Evolutionary conservation across 1,284 basidiomycete species (phyloP).

Genomic region (Naganishia cerealis): DNA sequence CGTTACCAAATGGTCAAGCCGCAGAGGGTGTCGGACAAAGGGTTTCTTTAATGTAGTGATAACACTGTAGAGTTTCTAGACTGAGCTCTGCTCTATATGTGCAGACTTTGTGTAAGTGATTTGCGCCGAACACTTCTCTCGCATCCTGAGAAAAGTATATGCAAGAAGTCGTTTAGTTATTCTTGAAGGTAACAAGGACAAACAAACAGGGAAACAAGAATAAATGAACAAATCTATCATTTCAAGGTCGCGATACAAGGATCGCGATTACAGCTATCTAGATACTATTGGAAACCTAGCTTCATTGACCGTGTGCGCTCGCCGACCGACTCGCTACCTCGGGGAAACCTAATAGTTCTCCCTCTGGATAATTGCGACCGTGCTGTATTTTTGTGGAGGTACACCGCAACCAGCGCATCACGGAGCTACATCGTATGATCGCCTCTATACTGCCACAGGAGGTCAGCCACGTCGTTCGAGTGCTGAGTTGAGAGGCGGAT

Average conservation of each 20-base stretch:
- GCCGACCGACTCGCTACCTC: neutral
- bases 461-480: neutral
- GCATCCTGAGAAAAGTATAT: no score
- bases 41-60: slow-evolving; percentile 44
- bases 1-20: slow-evolving; percentile 46
- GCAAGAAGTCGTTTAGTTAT: no score
- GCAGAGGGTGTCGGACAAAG: slow-evolving; percentile 48
- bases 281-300: slow-evolving; percentile 1
- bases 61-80: neutral
- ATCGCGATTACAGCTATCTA: neutral
- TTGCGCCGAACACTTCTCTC: no score
- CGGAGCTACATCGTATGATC: slow-evolving; percentile 8
- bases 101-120: no score
- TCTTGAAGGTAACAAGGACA: no score
- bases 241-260: neutral
- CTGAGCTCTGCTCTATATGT: no score
- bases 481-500: neutral
- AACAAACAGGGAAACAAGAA: neutral
- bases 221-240: neutral
- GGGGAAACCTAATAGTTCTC: neutral
- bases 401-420: neutral
- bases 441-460: neutral
- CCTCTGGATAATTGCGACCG: neutral
- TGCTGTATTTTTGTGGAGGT: neutral
- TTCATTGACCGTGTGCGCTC: neutral